Base-by-base conservation (phyloP, 805 yeast genomes). In the Kodamaea restingae region DNA sequence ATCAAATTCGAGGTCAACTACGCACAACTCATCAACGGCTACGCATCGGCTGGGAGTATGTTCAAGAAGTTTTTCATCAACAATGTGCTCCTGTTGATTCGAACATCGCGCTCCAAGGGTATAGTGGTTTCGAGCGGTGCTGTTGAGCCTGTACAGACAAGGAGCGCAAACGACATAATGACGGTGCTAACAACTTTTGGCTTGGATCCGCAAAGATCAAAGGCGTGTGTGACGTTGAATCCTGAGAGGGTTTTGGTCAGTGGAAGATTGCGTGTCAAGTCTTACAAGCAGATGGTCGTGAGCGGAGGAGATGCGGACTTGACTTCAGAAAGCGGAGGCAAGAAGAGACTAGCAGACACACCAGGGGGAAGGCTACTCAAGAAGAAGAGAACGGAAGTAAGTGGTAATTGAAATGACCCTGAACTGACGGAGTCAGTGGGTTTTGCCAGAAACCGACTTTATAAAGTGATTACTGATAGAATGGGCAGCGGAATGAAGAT, bases 41-140 rank as follows among this genome's bases (percentile, higher is more conserved):
- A 60, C 7, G 60, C 60, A 4, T 31, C 41, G 8, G 27, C 35
- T 3, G 24, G 28, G 15, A 20, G 26, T 25, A 22, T 56, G 70
- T 14, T 70, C 14, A 70, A 91, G 45, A 71, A 81, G 29, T 77
- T 76, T 39, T 78, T 84, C 45, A 79, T 90, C 28, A 71, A 80
- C 24, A 90, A 88, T 55, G 76, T 81, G 2, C 71, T 84, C 40
- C 81, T 85, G 50, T 72, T 93, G 11, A 72, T 88, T 8, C 65
- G 98, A 46, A 87, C 95, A 9, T 75, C 95, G 0, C 70, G 98
- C 48, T 74, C 79, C 12, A 73, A 88, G 31, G 97, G 97, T 0
- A 54, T 93, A 12, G 71, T 93, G 2, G 68, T 88, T 4, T 77
- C 91, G 9, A 78, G 91, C 51, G 97, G 96, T 2, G 86, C 93